Conservation (phyloP, 1,284 basidiomycete genomes). For the Agaricales sp. region DNA sequence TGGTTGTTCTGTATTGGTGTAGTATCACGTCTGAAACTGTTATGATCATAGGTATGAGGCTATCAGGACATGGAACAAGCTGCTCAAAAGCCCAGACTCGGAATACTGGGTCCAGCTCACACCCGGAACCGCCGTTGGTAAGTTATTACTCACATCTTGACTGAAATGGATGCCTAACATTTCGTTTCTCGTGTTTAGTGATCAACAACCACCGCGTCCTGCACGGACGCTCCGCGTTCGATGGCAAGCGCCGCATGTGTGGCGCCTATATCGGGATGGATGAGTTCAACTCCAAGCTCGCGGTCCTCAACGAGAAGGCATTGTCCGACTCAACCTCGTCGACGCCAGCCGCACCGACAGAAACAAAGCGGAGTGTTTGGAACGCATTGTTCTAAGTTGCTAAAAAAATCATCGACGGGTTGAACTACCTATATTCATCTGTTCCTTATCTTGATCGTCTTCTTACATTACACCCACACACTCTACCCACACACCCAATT, state of each 20-base stretch:
- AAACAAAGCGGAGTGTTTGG: slow-evolving; percentile 28
- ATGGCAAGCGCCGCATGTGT: slow-evolving; percentile 85
- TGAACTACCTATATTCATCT: neutral
- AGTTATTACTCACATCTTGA: slow-evolving; percentile 23
- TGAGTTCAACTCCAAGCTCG: slow-evolving; percentile 74
- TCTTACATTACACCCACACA: neutral
- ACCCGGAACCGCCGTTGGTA: slow-evolving; percentile 80
- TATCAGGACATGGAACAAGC: slow-evolving; percentile 67
- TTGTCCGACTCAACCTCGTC: neutral
- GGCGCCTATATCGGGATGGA: slow-evolving; percentile 93
- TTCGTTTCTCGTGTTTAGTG: slow-evolving; percentile 31
- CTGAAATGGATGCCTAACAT: neutral
- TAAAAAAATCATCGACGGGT: too few species aligned
- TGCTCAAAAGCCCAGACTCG: slow-evolving; percentile 70
- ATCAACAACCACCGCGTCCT: slow-evolving; percentile 93
- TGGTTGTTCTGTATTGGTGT: neutral
- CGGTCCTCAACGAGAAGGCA: slow-evolving; percentile 33
- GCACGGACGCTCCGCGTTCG: slow-evolving; percentile 86
- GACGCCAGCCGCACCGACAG: neutral
- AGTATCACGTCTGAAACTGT: slow-evolving; percentile 11
- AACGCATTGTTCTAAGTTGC: slow-evolving; percentile 7
- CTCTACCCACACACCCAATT: neutral
- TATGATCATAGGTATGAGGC: slow-evolving; percentile 63
- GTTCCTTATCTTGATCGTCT: neutral
- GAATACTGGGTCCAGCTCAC: slow-evolving; percentile 88